Evolutionary conservation across 495 filamentous ascomycete species (phyloP), one percentile per base, ranked within the genome.

Genomic region (Astrothelium subdiscretum): DNA sequence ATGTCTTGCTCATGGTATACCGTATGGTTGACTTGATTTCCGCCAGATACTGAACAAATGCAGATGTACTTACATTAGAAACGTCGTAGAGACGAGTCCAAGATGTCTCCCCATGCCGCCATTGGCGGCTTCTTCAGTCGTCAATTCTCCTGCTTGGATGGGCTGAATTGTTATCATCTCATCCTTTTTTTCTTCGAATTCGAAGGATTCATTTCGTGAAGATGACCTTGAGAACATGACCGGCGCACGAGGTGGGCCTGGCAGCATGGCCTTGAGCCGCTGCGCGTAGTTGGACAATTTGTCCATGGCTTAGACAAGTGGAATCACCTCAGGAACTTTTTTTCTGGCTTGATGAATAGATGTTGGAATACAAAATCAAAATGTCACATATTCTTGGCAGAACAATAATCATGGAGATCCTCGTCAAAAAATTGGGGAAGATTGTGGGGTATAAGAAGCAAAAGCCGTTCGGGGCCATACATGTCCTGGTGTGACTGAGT

Each of bases 381-480:
- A 4, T 3, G 26, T 54, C 24, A 27, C 48, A 54, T 54, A 2
- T 27, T 54, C 48, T 54, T 54, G 48, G 24, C n/a, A 22, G 29
- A 54, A 26, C 8, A 54, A 26, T 54, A 27, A 54, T 29, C 48
- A 54, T 27, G 48, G 48, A 54, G 15, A 54, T 54, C 48, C 48
- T 54, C 48, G 48, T 54, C 29, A 6, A 6, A 29, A 27, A 8
- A 54, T 8, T 27, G 24, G 5, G 24, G 48, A n/a, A 54, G 48
- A 54, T 26, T 29, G 48, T 48, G 48, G 48, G 48, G 48, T 54
- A 54, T 54, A 54, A 54, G 48, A 54, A 54, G n/a, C 24, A 54
- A 54, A 54, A 54, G 12, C 5, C 35, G 8, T 29, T 54, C 6
- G 6, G 15, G 29, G 3, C 48, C 22, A 54, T 29, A 8, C 6